These are phyloP conservation scores for Saitozyma podzolica DNA, from an alignment of 768 basidiomycete species.

Conservation along the genomic window DNA sequence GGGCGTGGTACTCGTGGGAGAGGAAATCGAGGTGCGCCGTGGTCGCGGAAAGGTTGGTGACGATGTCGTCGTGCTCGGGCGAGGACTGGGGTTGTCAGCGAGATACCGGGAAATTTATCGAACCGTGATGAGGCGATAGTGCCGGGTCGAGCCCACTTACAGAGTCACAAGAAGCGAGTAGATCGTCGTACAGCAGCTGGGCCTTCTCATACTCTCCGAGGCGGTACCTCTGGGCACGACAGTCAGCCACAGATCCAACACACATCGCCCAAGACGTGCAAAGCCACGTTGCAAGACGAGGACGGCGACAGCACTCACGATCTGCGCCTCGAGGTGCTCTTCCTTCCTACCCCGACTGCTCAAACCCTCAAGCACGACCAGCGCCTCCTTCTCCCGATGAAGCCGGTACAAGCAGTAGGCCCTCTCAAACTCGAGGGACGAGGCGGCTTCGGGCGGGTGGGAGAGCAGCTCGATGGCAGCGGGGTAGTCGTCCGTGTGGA, in stretches of 20 bases:
- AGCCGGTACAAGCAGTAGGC: slow-evolving; percentile 83
- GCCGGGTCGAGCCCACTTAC: slow-evolving; percentile 58
- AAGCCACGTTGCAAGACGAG: not conserved
- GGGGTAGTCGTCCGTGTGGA: slow-evolving; percentile 81
- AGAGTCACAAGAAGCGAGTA: slow-evolving; percentile 74
- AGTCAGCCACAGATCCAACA: not conserved
- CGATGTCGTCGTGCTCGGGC: slow-evolving; percentile 83
- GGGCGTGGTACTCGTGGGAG: slow-evolving; percentile 49
- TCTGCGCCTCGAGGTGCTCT: slow-evolving; percentile 79
- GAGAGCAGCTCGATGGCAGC: slow-evolving; percentile 64
- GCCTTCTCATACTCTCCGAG: slow-evolving; percentile 72
- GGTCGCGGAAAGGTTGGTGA: slow-evolving; percentile 79
- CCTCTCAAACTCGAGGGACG: slow-evolving; percentile 62
- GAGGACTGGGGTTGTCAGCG: slow-evolving; percentile 61
- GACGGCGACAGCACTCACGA: slow-evolving; percentile 59
- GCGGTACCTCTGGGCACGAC: slow-evolving; percentile 66
- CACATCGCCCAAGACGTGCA: not conserved
- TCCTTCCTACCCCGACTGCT: slow-evolving; percentile 59
- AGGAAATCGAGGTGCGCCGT: slow-evolving; percentile 83
- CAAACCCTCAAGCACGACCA: slow-evolving; percentile 56
- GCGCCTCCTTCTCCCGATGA: slow-evolving; percentile 72
- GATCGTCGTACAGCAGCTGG: slow-evolving; percentile 73
- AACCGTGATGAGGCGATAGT: not conserved
- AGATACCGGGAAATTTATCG: not conserved
- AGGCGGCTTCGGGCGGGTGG: slow-evolving; percentile 22